Conservation (phyloP, 495 filamentous ascomycete genomes). For the Penicillium subrubescens region DNA sequence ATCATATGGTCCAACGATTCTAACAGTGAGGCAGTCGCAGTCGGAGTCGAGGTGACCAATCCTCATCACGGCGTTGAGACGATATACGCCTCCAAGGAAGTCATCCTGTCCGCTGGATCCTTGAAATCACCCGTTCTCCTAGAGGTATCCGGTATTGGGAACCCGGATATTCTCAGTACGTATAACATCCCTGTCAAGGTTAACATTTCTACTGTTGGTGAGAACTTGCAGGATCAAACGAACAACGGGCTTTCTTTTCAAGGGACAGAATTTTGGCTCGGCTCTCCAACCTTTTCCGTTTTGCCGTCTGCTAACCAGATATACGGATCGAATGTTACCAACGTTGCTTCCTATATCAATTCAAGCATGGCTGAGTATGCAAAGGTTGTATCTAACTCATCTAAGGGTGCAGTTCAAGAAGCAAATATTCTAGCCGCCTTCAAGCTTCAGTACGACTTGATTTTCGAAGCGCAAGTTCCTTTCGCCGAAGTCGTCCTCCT, state of each 20-base stretch:
- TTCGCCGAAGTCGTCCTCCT: slow-evolving; percentile 40
- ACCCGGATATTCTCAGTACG: slow-evolving; percentile 33
- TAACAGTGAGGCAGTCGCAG: slow-evolving; percentile 17
- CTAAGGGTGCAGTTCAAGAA: slow-evolving; percentile 29
- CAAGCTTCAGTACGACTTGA: slow-evolving; percentile 42
- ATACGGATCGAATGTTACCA: slow-evolving; percentile 28
- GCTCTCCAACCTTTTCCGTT: slow-evolving; percentile 26
- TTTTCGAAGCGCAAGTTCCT: slow-evolving; percentile 46
- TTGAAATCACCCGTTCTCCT: slow-evolving; percentile 59
- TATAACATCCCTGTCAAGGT: slow-evolving; percentile 43
- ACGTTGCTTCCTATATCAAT: slow-evolving; percentile 26
- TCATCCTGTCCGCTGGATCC: slow-evolving; percentile 60
- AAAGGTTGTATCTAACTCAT: slow-evolving; percentile 26
- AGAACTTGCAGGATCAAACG: slow-evolving; percentile 51
- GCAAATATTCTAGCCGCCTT: slow-evolving; percentile 29
- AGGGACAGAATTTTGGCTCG: slow-evolving; percentile 19
- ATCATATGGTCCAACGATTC: slow-evolving; percentile 31
- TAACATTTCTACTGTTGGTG: slow-evolving; percentile 46
- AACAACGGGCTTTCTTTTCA: slow-evolving; percentile 29
- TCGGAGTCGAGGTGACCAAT: slow-evolving; percentile 28
- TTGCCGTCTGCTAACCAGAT: slow-evolving; percentile 28
- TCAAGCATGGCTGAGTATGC: slow-evolving; percentile 31
- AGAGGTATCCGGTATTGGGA: slow-evolving; percentile 64
- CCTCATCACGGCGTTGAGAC: slow-evolving; percentile 22
- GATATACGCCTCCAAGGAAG: slow-evolving; percentile 55